A percentile compares a stretch with the other conserved stretches of the same genome.
These are phyloP conservation scores for Ochetophila trinervis DNA, from an alignment of 306 rosid genomes.

Conservation along the genomic window DNA sequence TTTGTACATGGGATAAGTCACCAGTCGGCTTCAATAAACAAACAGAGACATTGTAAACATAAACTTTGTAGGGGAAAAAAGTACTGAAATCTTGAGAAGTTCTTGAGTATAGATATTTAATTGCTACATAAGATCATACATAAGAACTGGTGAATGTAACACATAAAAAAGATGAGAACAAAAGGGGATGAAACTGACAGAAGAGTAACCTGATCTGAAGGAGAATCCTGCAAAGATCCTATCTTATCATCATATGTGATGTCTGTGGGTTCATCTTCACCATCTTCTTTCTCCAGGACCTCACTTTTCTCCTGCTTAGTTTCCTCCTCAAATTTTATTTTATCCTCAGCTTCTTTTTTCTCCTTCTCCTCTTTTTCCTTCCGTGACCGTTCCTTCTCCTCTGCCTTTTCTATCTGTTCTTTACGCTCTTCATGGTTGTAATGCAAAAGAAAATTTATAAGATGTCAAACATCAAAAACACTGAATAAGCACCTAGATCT, in stretches of 20 bases:
- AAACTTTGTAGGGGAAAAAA: no score
- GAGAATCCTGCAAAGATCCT: conserved; percentile 40
- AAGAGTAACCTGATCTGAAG: conserved; percentile 45
- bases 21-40: conserved; percentile 2
- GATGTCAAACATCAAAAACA: background rate
- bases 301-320: conserved; percentile 29
- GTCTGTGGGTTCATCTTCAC: conserved; percentile 34
- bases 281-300: conserved; percentile 36
- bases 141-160: no score
- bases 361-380: conserved; percentile 53
- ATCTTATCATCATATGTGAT: conserved; percentile 36
- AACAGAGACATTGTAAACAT: background rate
- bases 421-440: conserved; percentile 63
- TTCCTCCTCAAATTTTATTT: conserved; percentile 37
- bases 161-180: background rate
- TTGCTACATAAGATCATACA: background rate
- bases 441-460: conserved; percentile 8
- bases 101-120: background rate
- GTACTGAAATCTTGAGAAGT: background rate
- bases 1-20: conserved; percentile 12
- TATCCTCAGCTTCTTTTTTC: conserved; percentile 61
- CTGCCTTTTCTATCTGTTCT: conserved; percentile 91
- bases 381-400: conserved; percentile 74
- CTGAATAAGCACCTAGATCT: background rate
- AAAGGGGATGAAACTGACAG: background rate